Evolutionary conservation across 129 eudicot genomes (phyloP).

Genomic region (Tanacetum coccineum): DNA sequence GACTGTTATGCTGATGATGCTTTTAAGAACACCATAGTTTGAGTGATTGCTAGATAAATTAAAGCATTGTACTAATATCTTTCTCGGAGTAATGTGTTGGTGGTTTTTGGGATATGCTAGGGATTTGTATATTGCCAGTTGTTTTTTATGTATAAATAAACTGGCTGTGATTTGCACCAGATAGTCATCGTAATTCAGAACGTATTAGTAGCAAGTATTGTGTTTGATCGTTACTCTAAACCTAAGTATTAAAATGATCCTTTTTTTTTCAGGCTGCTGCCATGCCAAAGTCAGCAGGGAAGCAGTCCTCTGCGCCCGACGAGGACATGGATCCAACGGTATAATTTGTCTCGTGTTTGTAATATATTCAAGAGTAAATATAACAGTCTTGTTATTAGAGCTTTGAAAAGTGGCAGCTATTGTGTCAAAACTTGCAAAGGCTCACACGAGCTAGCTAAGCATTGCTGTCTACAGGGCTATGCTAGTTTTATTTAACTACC

Average conservation of each 20-base stretch:
- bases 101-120: too few relatives aligned
- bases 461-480: neutral
- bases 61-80: too few relatives aligned
- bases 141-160: too few relatives aligned
- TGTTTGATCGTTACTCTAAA: too few relatives aligned
- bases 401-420: neutral
- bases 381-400: neutral
- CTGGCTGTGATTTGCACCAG: too few relatives aligned
- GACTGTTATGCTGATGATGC: too few relatives aligned
- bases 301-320: conserved; percentile 60
- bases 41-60: too few relatives aligned
- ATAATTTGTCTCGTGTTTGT: neutral
- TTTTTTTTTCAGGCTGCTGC: conserved; percentile 40
- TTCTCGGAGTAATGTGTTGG: too few relatives aligned
- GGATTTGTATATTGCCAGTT: too few relatives aligned
- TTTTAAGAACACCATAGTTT: too few relatives aligned
- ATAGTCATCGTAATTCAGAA: too few relatives aligned
- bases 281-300: conserved; percentile 42
- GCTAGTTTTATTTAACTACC: too few relatives aligned
- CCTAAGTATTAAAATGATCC: neutral
- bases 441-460: neutral
- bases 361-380: neutral
- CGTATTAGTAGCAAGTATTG: neutral
- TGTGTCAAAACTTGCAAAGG: neutral
- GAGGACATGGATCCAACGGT: conserved; percentile 98